These are phyloP conservation scores for Mycena filopes DNA, from an alignment of 768 basidiomycete species.

Conservation along the genomic window DNA sequence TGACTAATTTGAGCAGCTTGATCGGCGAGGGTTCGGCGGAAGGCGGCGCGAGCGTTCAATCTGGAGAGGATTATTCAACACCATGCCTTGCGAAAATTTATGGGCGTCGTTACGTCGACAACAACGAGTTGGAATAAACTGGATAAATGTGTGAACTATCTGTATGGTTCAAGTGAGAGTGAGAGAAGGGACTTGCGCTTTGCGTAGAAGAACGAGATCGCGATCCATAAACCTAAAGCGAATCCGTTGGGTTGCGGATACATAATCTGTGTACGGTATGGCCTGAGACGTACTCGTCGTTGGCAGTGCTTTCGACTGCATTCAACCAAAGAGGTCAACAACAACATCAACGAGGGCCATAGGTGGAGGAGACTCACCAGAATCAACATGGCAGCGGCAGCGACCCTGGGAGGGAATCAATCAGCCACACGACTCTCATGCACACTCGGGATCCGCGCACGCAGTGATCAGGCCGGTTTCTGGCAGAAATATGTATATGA, in stretches of 20 bases:
- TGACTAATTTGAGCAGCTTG: too few relatives aligned
- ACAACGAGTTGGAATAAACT: constrained; percentile 5
- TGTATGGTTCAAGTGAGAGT: background rate
- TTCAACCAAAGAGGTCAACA: background rate
- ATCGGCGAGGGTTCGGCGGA: background rate
- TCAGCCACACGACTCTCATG: too few relatives aligned
- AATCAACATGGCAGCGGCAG: background rate
- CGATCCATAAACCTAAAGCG: background rate
- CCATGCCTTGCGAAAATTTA: too few relatives aligned
- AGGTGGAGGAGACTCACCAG: background rate
- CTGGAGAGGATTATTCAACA: background rate
- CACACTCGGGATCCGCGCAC: too few relatives aligned
- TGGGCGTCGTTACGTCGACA: background rate
- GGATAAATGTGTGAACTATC: background rate
- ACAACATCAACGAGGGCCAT: too few relatives aligned
- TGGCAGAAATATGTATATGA: too few relatives aligned
- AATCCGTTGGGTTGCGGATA: background rate
- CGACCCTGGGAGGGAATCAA: background rate
- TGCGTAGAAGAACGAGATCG: constrained; percentile 5
- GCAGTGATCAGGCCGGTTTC: constrained; percentile 4
- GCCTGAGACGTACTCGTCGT: background rate
- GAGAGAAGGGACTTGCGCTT: too few relatives aligned
- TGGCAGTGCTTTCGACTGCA: background rate
- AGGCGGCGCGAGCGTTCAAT: constrained; percentile 2
- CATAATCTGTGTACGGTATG: background rate